Evolutionary conservation across 1,284 basidiomycete species (phyloP), one percentile per base, ranked within the genome.

Genomic region (Agaricales sp.): DNA sequence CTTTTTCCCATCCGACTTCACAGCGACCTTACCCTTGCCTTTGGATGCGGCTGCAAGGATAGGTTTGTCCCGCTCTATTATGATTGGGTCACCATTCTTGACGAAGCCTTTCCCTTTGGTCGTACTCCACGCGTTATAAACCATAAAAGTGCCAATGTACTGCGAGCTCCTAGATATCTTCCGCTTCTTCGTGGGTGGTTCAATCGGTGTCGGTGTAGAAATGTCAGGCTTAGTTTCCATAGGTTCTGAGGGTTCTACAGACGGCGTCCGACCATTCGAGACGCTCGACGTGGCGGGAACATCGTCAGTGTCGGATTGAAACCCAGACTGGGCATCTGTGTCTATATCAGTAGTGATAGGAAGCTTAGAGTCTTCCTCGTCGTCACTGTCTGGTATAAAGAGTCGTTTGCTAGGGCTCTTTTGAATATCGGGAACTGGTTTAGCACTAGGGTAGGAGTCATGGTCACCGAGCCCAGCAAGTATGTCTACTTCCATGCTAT

Each of bases 111-210:
- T 77, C 1, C 84, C 85, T 49, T 76, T 82, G n/a, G 75, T 80
- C 18, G 82, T 89, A 53, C 82, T 84, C 83, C 84, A 89, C 6
- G 84, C 86, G 56, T 84, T 82, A n/a, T 74, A 71, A n/a, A 88
- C 72, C 8, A 87, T 54, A 50, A 87, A 70, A 43, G 81, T 80
- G 11, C 86, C 86, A 18, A 89, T 59, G 56, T 85, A 88, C 22
- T 59, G 62, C 0, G 69, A 65, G 18, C 52, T 52, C 44, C 67
- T 65, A 2, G 61, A 48, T 44, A 46, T 20, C 2, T 46, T 51
- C 24, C 30, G 8, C 30, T 35, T 35, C 30, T 35, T 35, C 30
- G 8, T 35, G 11, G 30, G 30, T 11, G 30, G 30, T n/a, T 35
- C 30, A n/a, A n/a, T 35, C 30, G 8, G 8, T 11, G 11, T 8